Evolutionary conservation across 1,284 basidiomycete species (phyloP).

Genomic region (Boletus chippewaensis): DNA sequence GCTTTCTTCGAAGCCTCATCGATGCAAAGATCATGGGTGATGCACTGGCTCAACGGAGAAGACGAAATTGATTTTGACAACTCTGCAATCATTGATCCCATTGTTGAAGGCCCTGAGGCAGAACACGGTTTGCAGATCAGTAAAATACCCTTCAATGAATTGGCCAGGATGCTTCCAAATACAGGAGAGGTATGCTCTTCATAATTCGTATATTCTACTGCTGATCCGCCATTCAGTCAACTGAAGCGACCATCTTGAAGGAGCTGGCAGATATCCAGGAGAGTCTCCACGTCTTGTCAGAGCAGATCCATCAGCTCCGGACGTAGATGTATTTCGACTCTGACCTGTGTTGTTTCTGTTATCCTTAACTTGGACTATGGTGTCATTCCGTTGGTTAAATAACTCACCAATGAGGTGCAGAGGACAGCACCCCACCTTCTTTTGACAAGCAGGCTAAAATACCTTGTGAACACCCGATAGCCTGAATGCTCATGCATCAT

Average conservation of each 20-base stretch:
- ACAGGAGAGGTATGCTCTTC: slow-evolving; percentile 51
- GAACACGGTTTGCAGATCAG: slow-evolving; percentile 59
- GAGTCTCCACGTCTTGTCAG: slow-evolving; percentile 50
- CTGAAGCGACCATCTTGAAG: slow-evolving; percentile 58
- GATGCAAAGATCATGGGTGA: slow-evolving; percentile 55
- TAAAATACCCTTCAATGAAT: slow-evolving; percentile 66
- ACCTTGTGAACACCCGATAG: not conserved
- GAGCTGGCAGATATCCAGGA: slow-evolving; percentile 58
- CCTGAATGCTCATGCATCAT: slow-evolving; percentile 6
- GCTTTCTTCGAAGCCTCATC: slow-evolving; percentile 70
- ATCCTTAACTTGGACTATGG: not conserved
- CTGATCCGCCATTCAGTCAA: slow-evolving; percentile 47
- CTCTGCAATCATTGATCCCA: slow-evolving; percentile 51
- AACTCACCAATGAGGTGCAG: not conserved
- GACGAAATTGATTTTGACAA: slow-evolving; percentile 65
- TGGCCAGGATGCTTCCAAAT: slow-evolving; percentile 76
- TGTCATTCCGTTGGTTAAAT: not conserved
- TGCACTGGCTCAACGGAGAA: slow-evolving; percentile 56
- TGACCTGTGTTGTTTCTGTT: not conserved
- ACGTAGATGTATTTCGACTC: slow-evolving; percentile 8
- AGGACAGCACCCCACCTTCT: not conserved
- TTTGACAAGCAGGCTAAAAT: not conserved
- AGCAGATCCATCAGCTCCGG: slow-evolving; percentile 39
- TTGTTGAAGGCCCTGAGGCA: slow-evolving; percentile 54
- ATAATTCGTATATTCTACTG: slow-evolving; percentile 1